Evolutionary conservation across 192 early-diverging fungal genomes (phyloP).

Genomic region (Powellomyces hirtus): DNA sequence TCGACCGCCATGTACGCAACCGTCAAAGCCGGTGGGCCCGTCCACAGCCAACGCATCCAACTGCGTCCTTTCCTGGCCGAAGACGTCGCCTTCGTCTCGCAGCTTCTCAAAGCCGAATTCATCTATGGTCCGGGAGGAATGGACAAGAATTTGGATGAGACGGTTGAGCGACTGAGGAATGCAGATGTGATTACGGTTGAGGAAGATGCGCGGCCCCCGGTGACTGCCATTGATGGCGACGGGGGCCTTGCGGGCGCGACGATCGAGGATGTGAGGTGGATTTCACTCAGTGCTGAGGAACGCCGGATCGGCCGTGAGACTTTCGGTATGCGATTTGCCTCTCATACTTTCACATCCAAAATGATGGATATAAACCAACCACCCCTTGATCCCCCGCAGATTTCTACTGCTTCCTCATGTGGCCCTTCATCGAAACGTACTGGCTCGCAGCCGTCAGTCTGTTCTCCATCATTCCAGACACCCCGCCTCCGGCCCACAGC

Average conservation of each 20-base stretch:
- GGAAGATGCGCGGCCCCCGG: slow-evolving; percentile 9
- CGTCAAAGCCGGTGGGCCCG: slow-evolving; percentile 73
- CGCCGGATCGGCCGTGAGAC: slow-evolving; percentile 49
- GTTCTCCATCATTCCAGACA: slow-evolving; percentile 40
- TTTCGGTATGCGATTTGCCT: slow-evolving; percentile 48
- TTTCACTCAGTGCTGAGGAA: slow-evolving; percentile 44
- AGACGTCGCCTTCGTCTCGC: slow-evolving; percentile 72
- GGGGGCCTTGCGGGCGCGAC: background rate
- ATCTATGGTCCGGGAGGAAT: slow-evolving; percentile 76
- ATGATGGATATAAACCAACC: no score
- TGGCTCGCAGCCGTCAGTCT: slow-evolving; percentile 71
- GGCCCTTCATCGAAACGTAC: slow-evolving; percentile 88
- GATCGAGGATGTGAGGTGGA: slow-evolving; percentile 19
- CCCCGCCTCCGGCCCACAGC: background rate
- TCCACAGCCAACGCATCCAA: slow-evolving; percentile 61
- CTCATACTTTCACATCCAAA: no score
- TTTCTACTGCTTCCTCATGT: slow-evolving; percentile 65
- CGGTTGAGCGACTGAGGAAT: slow-evolving; percentile 54
- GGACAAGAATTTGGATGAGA: slow-evolving; percentile 59
- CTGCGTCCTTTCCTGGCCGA: slow-evolving; percentile 52
- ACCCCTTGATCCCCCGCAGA: background rate
- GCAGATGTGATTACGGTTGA: slow-evolving; percentile 44
- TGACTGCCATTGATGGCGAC: background rate
- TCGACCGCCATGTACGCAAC: slow-evolving; percentile 74
- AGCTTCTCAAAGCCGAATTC: slow-evolving; percentile 75